Evolutionary conservation across 192 early-diverging fungal genomes (phyloP).

Genomic region (Backusella sp.): DNA sequence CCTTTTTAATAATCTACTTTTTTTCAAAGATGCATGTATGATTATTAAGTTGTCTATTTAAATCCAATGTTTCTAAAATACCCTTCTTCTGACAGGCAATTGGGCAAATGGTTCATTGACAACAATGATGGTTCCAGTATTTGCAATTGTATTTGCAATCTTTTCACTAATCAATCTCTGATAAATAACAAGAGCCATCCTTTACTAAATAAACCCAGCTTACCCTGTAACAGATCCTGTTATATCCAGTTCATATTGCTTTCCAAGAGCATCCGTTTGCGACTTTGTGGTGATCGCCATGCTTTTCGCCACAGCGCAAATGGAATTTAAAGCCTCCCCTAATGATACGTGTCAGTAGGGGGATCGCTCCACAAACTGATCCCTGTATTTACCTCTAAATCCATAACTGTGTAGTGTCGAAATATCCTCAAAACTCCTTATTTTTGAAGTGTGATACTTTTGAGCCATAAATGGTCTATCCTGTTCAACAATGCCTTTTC

Average conservation of each 20-base stretch:
- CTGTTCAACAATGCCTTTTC: conserved; percentile 32
- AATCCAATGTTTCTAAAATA: not conserved
- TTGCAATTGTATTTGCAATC: not conserved
- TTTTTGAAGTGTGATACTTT: conserved; percentile 39
- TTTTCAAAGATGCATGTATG: too few species aligned
- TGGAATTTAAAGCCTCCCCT: conserved; percentile 42
- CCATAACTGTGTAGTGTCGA: conserved; percentile 32
- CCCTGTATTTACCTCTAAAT: conserved; percentile 29
- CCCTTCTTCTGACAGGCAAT: conserved; percentile 41
- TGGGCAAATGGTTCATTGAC: conserved; percentile 32
- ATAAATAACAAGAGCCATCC: not conserved
- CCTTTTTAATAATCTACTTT: conserved; percentile 26
- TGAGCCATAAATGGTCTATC: conserved; percentile 38
- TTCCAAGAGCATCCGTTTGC: conserved; percentile 29
- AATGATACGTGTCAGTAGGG: too few species aligned
- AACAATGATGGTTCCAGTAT: conserved; percentile 32
- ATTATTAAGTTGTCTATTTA: not conserved
- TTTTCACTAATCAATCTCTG: conserved; percentile 13
- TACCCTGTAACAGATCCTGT: conserved; percentile 32
- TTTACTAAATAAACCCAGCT: not conserved
- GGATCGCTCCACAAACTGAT: too few species aligned
- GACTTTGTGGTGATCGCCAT: conserved; percentile 35
- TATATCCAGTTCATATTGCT: conserved; percentile 30
- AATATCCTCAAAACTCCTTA: conserved; percentile 33
- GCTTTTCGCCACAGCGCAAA: conserved; percentile 33